A percentile compares a stretch with the other conserved stretches of the same genome.
These are phyloP conservation scores for Lotus japonicus DNA, from an alignment of 306 rosid species.

Conservation along the genomic window DNA sequence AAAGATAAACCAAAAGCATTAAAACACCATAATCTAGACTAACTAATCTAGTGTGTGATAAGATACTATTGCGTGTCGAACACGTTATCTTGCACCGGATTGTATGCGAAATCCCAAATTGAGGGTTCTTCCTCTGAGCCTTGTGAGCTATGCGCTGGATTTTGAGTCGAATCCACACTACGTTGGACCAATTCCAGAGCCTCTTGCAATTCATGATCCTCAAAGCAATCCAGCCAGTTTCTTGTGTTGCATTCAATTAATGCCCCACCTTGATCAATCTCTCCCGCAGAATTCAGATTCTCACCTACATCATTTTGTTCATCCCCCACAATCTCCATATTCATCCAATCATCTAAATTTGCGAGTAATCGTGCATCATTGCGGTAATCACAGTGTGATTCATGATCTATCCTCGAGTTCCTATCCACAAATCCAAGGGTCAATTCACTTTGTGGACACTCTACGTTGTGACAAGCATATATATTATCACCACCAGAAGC, in stretches of 20 bases:
- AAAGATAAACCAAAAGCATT: too few relatives aligned
- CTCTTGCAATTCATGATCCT: constrained; percentile 9
- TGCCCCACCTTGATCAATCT: too few relatives aligned
- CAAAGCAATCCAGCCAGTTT: constrained; percentile 24
- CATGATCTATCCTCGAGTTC: constrained; percentile 23
- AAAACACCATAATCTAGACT: too few relatives aligned
- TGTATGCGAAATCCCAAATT: constrained; percentile 36
- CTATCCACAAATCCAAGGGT: constrained; percentile 27
- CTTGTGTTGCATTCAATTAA: background rate
- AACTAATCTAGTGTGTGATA: background rate
- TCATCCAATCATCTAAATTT: constrained; percentile 39
- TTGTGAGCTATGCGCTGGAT: background rate
- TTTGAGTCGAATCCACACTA: background rate
- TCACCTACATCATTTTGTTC: background rate
- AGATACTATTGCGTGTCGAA: background rate
- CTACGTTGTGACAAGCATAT: constrained; percentile 10
- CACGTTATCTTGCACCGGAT: background rate
- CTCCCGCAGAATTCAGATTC: background rate
- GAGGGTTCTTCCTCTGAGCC: constrained; percentile 23
- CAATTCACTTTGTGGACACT: constrained; percentile 14
- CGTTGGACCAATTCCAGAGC: constrained; percentile 15
- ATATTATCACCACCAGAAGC: background rate
- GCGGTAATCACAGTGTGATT: background rate
- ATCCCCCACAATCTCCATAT: constrained; percentile 24
- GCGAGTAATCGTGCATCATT: background rate